phyloP scores from a whole-genome alignment of 163 green algal genomes.

The Chlamydomonas reinhardtii region DNA sequence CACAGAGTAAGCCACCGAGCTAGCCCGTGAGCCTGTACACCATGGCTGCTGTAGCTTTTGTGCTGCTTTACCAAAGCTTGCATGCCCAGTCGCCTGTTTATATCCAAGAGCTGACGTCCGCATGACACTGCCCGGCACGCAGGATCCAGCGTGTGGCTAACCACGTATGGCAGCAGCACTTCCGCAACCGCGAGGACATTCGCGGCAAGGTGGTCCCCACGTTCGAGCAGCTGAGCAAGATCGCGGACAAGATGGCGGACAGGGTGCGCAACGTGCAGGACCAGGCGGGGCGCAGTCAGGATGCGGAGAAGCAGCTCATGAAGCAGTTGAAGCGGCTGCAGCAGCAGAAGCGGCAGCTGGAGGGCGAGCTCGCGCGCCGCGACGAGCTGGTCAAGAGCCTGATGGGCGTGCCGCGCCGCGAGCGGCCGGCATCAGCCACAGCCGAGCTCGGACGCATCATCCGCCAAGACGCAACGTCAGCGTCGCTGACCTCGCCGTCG shows the following conservation, averaged over 20 bases:
- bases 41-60: too few species aligned
- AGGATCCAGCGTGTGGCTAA: conserved; percentile 61
- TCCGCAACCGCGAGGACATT: conserved; percentile 52
- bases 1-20: conserved; percentile 40
- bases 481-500: background rate
- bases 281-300: background rate
- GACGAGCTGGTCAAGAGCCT: conserved; percentile 46
- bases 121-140: background rate
- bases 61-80: too few species aligned
- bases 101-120: background rate
- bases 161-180: conserved; percentile 61
- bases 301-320: conserved; percentile 7
- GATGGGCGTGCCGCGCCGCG: conserved; percentile 39
- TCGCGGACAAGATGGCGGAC: conserved; percentile 56
- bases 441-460: conserved; percentile 19
- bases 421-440: conserved; percentile 33
- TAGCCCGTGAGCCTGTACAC: too few species aligned
- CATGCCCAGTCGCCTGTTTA: too few species aligned
- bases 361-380: conserved; percentile 28
- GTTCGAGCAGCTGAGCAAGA: conserved; percentile 57
- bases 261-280: conserved; percentile 20
- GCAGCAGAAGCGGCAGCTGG: conserved; percentile 51
- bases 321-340: conserved; percentile 26
- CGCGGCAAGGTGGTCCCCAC: conserved; percentile 58
- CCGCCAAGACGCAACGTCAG: background rate